Evolutionary conservation across 1,139 yeast genomes (phyloP).

Genomic region (Yamadazyma conglobata): DNA sequence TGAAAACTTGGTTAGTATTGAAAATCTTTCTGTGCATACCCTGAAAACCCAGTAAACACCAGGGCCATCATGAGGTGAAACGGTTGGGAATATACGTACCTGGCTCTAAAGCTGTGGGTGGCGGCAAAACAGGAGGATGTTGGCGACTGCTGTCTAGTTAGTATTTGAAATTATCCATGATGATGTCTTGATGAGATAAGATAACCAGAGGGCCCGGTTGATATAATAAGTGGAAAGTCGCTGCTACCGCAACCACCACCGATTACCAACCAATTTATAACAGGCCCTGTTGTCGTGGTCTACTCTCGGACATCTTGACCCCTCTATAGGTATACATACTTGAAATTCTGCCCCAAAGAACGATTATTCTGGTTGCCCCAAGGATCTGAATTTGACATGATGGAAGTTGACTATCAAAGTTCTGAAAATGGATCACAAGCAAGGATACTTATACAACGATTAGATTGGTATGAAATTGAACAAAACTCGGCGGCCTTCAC

Average conservation of each 20-base stretch:
- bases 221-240: too few relatives aligned
- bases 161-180: slow-evolving; percentile 16
- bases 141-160: slow-evolving; percentile 39
- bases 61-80: too few relatives aligned
- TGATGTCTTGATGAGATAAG: too few relatives aligned
- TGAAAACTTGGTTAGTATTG: slow-evolving; percentile 21
- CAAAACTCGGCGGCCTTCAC: too few relatives aligned
- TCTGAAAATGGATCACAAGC: too few relatives aligned
- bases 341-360: slow-evolving; percentile 45
- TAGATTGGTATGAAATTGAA: too few relatives aligned
- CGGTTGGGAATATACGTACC: slow-evolving; percentile 36
- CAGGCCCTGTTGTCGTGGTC: background rate
- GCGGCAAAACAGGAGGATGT: slow-evolving; percentile 54
- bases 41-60: background rate
- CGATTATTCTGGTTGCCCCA: slow-evolving; percentile 46
- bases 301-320: background rate
- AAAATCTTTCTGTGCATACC: background rate
- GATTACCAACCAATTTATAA: background rate
- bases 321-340: slow-evolving; percentile 32
- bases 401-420: too few relatives aligned
- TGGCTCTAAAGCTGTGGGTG: slow-evolving; percentile 52
- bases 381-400: slow-evolving; percentile 44
- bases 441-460: too few relatives aligned
- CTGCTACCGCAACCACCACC: too few relatives aligned
- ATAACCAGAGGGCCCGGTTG: too few relatives aligned